Conservation (phyloP, 169 alveolate species). For the Eimeria acervulina region DNA sequence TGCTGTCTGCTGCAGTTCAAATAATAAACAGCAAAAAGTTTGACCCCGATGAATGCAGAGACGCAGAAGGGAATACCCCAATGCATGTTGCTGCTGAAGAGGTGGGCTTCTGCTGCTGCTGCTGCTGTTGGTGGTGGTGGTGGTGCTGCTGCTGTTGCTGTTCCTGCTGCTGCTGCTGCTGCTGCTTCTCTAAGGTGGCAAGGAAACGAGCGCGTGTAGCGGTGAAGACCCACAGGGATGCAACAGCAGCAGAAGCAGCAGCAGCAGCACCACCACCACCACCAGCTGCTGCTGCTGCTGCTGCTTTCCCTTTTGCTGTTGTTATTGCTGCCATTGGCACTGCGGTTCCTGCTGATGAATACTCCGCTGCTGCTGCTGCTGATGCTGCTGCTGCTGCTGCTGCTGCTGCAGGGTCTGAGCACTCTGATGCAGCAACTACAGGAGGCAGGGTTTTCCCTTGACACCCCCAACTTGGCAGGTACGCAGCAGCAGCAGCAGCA, state of each 20-base stretch:
- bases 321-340: background rate
- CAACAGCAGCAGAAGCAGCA: no score
- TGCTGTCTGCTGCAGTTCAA: background rate
- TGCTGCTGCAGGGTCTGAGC: no score
- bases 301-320: background rate
- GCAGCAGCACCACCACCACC: no score
- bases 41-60: background rate
- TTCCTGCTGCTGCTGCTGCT: background rate
- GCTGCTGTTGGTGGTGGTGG: background rate
- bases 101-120: conserved; percentile 28
- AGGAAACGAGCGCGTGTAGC: background rate
- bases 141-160: background rate
- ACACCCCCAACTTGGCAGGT: no score
- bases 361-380: conserved; percentile 18
- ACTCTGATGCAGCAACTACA: no score
- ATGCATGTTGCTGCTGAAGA: conserved; percentile 54
- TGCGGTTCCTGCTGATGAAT: background rate
- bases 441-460: no score
- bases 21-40: background rate
- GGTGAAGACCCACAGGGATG: background rate
- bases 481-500: background rate
- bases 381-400: conserved; percentile 1
- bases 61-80: conserved; percentile 55
- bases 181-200: background rate
- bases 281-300: background rate